Conservation (phyloP, 2,329 filamentous ascomycete genomes). For the Juglanconis oblonga region DNA sequence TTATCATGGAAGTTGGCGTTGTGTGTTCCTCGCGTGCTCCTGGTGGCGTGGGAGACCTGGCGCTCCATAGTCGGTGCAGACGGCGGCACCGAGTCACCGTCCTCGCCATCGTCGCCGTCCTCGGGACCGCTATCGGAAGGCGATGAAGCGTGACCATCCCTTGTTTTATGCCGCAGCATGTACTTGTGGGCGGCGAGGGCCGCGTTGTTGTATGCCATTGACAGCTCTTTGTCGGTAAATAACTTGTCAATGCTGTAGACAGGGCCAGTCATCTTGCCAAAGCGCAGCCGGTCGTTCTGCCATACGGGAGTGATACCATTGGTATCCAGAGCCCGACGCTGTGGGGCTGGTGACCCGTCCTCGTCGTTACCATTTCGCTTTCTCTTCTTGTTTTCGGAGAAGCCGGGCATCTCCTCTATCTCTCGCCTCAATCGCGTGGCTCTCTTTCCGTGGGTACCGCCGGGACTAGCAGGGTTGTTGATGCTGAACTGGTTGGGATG, state of each 20-base stretch:
- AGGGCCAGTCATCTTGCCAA: conserved; percentile 55
- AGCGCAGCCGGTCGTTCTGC: conserved; percentile 58
- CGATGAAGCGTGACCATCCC: conserved; percentile 49
- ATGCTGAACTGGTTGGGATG: conserved; percentile 68
- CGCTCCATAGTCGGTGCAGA: conserved; percentile 60
- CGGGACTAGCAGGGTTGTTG: conserved; percentile 61
- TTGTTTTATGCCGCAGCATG: conserved; percentile 54
- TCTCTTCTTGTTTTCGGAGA: conserved; percentile 58
- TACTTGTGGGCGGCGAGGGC: conserved; percentile 62
- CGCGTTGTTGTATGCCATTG: conserved; percentile 62
- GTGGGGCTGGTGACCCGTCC: conserved; percentile 60
- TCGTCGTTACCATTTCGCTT: conserved; percentile 60
- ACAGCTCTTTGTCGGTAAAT: conserved; percentile 67
- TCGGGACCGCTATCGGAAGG: conserved; percentile 52
- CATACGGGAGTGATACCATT: conserved; percentile 59
- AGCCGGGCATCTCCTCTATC: conserved; percentile 55
- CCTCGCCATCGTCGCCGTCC: conserved; percentile 43
- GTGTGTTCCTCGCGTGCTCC: conserved; percentile 56
- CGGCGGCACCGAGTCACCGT: conserved; percentile 43
- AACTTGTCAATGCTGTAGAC: conserved; percentile 67
- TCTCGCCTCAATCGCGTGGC: conserved; percentile 60
- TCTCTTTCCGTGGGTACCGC: conserved; percentile 61
- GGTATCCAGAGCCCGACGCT: conserved; percentile 53
- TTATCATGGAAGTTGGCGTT: conserved; percentile 56
- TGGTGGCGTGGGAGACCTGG: conserved; percentile 61